Evolutionary conservation across 2,329 filamentous ascomycete genomes (phyloP).

Genomic region (Epicoccum nigrum): DNA sequence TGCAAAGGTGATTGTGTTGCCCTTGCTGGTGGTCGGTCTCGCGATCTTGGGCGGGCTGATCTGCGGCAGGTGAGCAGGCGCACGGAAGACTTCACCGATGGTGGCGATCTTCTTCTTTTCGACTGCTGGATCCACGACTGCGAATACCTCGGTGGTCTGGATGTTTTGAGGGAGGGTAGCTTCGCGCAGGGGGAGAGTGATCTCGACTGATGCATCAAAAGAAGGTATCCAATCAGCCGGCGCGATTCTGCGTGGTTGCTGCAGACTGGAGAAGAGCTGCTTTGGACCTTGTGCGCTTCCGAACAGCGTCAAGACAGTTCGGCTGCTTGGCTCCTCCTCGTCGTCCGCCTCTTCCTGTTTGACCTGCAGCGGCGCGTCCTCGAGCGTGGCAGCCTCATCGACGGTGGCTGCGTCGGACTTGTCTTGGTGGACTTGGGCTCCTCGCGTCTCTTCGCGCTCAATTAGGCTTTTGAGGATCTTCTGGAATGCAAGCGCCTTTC

Average conservation of each 20-base stretch:
- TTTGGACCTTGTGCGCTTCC: constrained; percentile 76
- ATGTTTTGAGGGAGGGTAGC: constrained; percentile 76
- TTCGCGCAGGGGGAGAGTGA: constrained; percentile 63
- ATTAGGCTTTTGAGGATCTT: constrained; percentile 39
- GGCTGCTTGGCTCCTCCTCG: constrained; percentile 48
- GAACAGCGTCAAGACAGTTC: constrained; percentile 74
- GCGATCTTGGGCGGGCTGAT: constrained; percentile 74
- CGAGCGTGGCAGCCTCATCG: constrained; percentile 16
- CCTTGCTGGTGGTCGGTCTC: constrained; percentile 69
- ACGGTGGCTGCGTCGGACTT: constrained; percentile 15
- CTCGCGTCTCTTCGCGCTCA: constrained; percentile 37
- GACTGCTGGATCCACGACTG: constrained; percentile 53
- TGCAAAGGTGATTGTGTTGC: constrained; percentile 57
- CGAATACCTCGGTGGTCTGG: constrained; percentile 69
- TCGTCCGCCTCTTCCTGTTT: constrained; percentile 31
- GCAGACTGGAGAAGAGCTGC: constrained; percentile 86
- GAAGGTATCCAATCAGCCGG: constrained; percentile 43
- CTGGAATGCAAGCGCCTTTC: constrained; percentile 43
- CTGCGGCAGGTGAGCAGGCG: constrained; percentile 67
- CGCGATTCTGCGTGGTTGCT: constrained; percentile 55
- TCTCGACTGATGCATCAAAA: constrained; percentile 50
- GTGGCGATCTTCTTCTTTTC: constrained; percentile 65
- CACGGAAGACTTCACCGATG: constrained; percentile 75
- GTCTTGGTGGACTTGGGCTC: constrained; percentile 9
- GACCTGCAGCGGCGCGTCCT: constrained; percentile 20